A percentile compares a stretch with the other conserved stretches of the same genome.
Conservation (phyloP, 768 basidiomycete genomes). For the Leccinum barrowsii region DNA sequence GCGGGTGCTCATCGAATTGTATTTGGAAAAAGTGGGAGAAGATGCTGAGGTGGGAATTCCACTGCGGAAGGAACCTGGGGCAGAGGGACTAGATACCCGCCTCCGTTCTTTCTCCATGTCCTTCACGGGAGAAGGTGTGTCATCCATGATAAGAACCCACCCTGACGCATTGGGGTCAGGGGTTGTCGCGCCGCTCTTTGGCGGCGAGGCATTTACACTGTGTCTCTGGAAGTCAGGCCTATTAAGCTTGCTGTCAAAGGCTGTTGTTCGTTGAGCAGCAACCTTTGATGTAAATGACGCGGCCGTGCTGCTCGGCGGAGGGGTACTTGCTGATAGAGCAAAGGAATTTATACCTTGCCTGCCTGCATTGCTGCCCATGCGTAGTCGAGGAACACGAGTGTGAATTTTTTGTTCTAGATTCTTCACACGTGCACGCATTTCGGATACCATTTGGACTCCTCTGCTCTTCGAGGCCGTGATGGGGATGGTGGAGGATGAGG, state of each 20-base stretch:
- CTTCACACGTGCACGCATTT: slow-evolving; percentile 82
- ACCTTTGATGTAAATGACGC: slow-evolving; percentile 28
- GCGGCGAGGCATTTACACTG: slow-evolving; percentile 42
- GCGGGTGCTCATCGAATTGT: slow-evolving; percentile 44
- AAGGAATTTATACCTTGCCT: slow-evolving; percentile 42
- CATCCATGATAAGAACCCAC: slow-evolving; percentile 90
- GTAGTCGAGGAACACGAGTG: slow-evolving; percentile 78
- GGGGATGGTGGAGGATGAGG: slow-evolving; percentile 33
- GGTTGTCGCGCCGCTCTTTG: slow-evolving; percentile 37
- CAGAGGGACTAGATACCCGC: slow-evolving; percentile 60
- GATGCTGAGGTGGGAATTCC: slow-evolving; percentile 43
- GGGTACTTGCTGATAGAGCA: slow-evolving; percentile 31
- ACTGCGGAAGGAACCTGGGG: slow-evolving; percentile 51
- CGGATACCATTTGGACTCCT: slow-evolving; percentile 89
- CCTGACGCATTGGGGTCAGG: slow-evolving; percentile 63
- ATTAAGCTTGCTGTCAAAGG: slow-evolving; percentile 22
- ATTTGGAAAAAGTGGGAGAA: slow-evolving; percentile 43
- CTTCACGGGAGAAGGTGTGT: slow-evolving; percentile 69
- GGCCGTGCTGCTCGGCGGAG: slow-evolving; percentile 37
- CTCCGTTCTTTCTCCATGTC: slow-evolving; percentile 53
- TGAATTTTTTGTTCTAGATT: slow-evolving; percentile 85
- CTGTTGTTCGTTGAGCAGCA: slow-evolving; percentile 14
- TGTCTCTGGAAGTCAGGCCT: slow-evolving; percentile 36
- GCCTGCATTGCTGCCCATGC: slow-evolving; percentile 73
- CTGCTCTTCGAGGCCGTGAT: slow-evolving; percentile 63